Conservation (phyloP, 495 filamentous ascomycete species). For the Podospora anserina region DNA sequence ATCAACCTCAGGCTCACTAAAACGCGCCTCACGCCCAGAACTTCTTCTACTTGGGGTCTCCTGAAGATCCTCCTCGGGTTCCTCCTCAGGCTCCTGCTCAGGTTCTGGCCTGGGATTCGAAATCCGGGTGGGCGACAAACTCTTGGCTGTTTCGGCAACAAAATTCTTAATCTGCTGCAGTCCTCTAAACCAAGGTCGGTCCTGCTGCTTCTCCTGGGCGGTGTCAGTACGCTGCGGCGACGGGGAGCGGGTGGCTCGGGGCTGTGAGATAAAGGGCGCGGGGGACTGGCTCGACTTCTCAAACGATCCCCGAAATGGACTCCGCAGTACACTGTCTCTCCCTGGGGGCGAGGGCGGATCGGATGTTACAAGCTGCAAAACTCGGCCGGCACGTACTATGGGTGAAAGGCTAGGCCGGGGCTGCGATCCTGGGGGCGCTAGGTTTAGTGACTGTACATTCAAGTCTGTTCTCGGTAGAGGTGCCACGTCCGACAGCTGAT, state of each 20-base stretch:
- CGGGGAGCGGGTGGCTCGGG: conserved; percentile 11
- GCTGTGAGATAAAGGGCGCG: conserved; percentile 9
- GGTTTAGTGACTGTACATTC: conserved; percentile 13
- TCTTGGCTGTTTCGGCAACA: conserved; percentile 28
- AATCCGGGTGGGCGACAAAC: neutral
- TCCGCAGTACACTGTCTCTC: conserved; percentile 43
- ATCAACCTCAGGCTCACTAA: conserved; percentile 16
- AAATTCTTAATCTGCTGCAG: conserved; percentile 28
- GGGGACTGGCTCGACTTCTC: conserved; percentile 34
- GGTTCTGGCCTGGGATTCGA: conserved; percentile 16
- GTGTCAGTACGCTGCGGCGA: neutral
- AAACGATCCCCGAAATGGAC: conserved; percentile 50
- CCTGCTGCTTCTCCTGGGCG: conserved; percentile 2
- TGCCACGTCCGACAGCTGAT: conserved; percentile 21
- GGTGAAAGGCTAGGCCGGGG: conserved; percentile 48
- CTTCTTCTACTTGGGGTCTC: conserved; percentile 18
- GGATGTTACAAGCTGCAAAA: conserved; percentile 50
- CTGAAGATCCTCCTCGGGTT: conserved; percentile 33
- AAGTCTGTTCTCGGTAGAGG: conserved; percentile 17
- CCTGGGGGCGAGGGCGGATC: conserved; percentile 49
- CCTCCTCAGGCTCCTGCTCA: conserved; percentile 34
- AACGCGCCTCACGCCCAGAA: conserved; percentile 23
- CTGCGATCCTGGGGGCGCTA: conserved; percentile 25
- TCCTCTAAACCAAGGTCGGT: conserved; percentile 28
- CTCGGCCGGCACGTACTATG: conserved; percentile 49